Base-by-base conservation (phyloP, 1,284 basidiomycete genomes). In the Psilocybe mexicana region DNA sequence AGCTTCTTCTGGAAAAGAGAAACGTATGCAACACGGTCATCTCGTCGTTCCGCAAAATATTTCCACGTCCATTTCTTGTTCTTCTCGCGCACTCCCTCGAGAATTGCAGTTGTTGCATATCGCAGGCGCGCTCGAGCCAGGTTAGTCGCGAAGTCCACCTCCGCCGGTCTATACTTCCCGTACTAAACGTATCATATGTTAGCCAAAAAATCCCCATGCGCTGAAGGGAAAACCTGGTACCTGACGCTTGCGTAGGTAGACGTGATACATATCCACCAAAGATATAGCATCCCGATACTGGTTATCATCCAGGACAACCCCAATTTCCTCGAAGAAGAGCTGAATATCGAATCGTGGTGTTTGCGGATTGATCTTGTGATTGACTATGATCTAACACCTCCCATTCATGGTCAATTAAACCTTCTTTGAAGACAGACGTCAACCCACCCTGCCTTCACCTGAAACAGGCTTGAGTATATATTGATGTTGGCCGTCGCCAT, bases 221-320 rank as follows among this genome's bases (percentile, higher is more conserved):
- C 6, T n/a, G 11, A 12, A 40, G 10, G n/a, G 28, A 47, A 52
- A 47, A 30, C 24, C 3, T 23, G 67, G 65, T 70, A 92, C 90
- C 79, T 94, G 92, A 61, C 92, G 90, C 64, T 93, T 93, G 54
- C 97, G 87, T 48, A 89, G 84, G 75, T 96, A 98, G 63, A 99
- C 92, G 71, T 99, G 96, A 75, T 98, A 98, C 81, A 98, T 94
- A 72, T 99, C 96, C 60, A 96, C 80, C 53, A 99, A 85, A 23
- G 93, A 96, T 62, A 99, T 93, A 11, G 85, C 87, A 72, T 99
- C 95, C 47, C 94, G 87, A 72, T 99, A 99, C 74, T 99, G 98
- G 65, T 96, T 87, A 64, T 95, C 88, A 70, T 99, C 96, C 57
- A 99, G 77, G 10, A 91, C 84, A 57, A 99, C 88, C 5, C 92